Conservation (phyloP, 768 basidiomycete genomes). For the Suillus brevipes region DNA sequence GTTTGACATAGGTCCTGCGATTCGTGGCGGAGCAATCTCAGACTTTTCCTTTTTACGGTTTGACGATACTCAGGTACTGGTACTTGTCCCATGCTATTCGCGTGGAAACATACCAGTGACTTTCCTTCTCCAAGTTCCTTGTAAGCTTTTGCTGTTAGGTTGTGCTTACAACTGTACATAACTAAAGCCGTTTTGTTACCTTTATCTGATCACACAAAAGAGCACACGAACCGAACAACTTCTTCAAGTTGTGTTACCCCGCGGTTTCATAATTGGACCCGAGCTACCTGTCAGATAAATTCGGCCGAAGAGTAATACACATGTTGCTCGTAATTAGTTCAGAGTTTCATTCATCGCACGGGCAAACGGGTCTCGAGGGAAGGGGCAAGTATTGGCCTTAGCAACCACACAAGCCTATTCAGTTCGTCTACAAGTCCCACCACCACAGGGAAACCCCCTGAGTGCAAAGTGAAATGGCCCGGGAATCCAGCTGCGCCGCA, state of each 20-base stretch:
- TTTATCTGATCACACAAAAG: slow-evolving; percentile 7
- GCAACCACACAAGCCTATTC: slow-evolving; percentile 3
- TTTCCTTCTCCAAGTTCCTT: slow-evolving; percentile 1
- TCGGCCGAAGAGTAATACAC: slow-evolving; percentile 12
- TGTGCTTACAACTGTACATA: slow-evolving; percentile 11
- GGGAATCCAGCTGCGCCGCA: neutral
- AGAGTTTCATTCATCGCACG: slow-evolving; percentile 13
- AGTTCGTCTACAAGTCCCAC: neutral
- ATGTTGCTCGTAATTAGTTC: slow-evolving; percentile 22
- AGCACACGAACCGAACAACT: slow-evolving; percentile 8
- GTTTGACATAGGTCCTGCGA: slow-evolving; percentile 12
- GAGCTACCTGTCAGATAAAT: slow-evolving; percentile 14
- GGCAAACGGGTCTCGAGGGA: slow-evolving; percentile 12
- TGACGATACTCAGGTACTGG: slow-evolving; percentile 22
- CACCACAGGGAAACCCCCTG: neutral
- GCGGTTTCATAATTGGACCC: slow-evolving; percentile 19
- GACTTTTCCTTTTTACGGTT: slow-evolving; percentile 29
- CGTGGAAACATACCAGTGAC: slow-evolving; percentile 1
- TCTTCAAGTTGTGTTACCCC: slow-evolving; percentile 11
- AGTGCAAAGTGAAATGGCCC: slow-evolving; percentile 1
- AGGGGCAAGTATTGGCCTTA: neutral
- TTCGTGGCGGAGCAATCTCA: slow-evolving; percentile 21
- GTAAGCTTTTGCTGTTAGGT: neutral
- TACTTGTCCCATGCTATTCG: slow-evolving; percentile 7
- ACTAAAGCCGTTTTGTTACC: slow-evolving; percentile 10